Evolutionary conservation across 2,329 filamentous ascomycete genomes (phyloP).

Genomic region (Triangularia verruculosa): DNA sequence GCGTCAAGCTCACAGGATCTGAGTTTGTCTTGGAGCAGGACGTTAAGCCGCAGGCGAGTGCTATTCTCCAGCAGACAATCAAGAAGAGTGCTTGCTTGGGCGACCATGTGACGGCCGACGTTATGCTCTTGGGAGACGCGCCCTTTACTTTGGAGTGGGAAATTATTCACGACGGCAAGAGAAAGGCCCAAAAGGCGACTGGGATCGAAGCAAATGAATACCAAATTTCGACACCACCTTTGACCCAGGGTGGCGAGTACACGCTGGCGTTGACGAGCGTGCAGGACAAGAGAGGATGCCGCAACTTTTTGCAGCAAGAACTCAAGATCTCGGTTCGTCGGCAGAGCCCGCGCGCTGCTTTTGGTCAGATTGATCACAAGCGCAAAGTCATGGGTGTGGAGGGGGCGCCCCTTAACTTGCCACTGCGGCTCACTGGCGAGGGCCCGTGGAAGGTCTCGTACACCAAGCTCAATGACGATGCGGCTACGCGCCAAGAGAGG

Average conservation of each 20-base stretch:
- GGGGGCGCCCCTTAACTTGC: slow-evolving; percentile 68
- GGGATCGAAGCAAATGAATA: slow-evolving; percentile 61
- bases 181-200: slow-evolving; percentile 64
- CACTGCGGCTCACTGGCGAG: slow-evolving; percentile 80
- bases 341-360: slow-evolving; percentile 81
- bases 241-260: slow-evolving; percentile 85
- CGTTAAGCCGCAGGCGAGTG: slow-evolving; percentile 88
- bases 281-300: slow-evolving; percentile 82
- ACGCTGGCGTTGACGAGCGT: slow-evolving; percentile 81
- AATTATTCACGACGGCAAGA: slow-evolving; percentile 82
- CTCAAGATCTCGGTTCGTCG: slow-evolving; percentile 81
- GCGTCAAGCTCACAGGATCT: slow-evolving; percentile 58
- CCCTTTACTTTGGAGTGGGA: slow-evolving; percentile 93
- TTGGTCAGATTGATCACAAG: slow-evolving; percentile 81
- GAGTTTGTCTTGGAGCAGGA: slow-evolving; percentile 74
- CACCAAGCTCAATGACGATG: slow-evolving; percentile 59
- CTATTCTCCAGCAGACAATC: slow-evolving; percentile 59
- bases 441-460: slow-evolving; percentile 81
- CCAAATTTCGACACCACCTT: slow-evolving; percentile 70
- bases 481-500: slow-evolving; percentile 43
- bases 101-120: slow-evolving; percentile 70
- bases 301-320: slow-evolving; percentile 80
- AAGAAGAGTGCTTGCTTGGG: slow-evolving; percentile 75
- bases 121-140: slow-evolving; percentile 74
- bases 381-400: slow-evolving; percentile 73